Conservation (phyloP, 345 rosid species). For the Trapa incisa region DNA sequence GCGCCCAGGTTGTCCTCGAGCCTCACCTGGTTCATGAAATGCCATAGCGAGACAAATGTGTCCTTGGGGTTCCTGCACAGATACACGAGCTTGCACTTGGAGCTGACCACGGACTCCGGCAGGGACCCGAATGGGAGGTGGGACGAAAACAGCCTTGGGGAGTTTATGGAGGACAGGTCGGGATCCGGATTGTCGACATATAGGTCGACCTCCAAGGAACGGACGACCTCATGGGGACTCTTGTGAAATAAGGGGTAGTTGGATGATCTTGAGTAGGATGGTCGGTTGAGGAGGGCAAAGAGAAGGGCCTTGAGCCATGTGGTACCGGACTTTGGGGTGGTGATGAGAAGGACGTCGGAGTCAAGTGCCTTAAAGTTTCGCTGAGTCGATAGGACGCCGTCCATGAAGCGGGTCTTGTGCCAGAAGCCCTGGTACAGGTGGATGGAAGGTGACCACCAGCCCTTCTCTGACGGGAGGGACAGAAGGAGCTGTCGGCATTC, state of each 20-base stretch:
- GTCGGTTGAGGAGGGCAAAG: conserved; percentile 6
- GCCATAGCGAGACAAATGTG: conserved; percentile 11
- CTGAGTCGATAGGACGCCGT: neutral
- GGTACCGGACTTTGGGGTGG: conserved; percentile 10
- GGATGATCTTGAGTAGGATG: neutral
- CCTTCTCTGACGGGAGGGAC: conserved; percentile 2
- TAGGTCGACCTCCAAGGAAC: neutral
- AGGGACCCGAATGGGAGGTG: conserved; percentile 8
- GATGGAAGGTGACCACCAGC: neutral
- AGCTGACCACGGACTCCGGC: conserved; percentile 6
- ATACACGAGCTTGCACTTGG: conserved; percentile 11
- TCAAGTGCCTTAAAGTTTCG: neutral
- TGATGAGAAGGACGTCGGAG: conserved; percentile 6
- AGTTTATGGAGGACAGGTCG: neutral
- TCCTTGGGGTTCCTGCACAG: conserved; percentile 16
- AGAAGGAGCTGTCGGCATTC: conserved; percentile 9
- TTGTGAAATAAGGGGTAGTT: conserved; percentile 1
- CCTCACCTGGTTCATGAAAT: conserved; percentile 7
- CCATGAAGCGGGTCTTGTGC: neutral
- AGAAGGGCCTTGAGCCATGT: conserved; percentile 10
- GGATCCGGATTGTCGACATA: neutral
- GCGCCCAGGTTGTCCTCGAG: conserved; percentile 13
- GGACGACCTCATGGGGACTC: conserved; percentile 12
- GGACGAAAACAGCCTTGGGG: conserved; percentile 8
- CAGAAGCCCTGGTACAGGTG: conserved; percentile 9